These are phyloP conservation scores for Suillus subaureus DNA, from an alignment of 768 basidiomycete genomes.

Conservation along the genomic window DNA sequence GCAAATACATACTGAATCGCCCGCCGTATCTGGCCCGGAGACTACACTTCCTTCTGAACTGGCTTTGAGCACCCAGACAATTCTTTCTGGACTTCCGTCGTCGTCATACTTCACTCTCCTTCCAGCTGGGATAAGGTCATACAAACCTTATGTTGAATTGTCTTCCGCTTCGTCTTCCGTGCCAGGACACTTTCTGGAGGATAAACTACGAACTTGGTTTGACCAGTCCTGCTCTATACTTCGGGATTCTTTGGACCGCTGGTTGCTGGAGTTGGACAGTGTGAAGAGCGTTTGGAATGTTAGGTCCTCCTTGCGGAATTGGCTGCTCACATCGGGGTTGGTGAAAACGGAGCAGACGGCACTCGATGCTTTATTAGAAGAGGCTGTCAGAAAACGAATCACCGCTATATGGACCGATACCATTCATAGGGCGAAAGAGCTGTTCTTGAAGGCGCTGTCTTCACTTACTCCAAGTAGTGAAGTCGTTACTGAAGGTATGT, in stretches of 20 bases:
- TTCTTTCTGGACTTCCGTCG: conserved; percentile 77
- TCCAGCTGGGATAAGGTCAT: conserved; percentile 67
- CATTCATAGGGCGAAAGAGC: conserved; percentile 46
- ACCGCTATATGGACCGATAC: conserved; percentile 58
- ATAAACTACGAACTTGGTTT: conserved; percentile 68
- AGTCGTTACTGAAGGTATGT: neutral
- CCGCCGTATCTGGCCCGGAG: conserved; percentile 21
- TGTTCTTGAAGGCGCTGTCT: conserved; percentile 47
- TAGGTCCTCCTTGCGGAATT: conserved; percentile 52
- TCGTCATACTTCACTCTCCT: conserved; percentile 82
- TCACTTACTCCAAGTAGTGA: conserved; percentile 9
- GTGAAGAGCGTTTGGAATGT: conserved; percentile 75
- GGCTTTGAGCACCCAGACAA: conserved; percentile 62
- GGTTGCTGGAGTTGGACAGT: conserved; percentile 60
- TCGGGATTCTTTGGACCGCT: conserved; percentile 46
- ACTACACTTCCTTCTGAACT: conserved; percentile 50
- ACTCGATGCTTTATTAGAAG: conserved; percentile 52
- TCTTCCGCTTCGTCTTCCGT: conserved; percentile 58
- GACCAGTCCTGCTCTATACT: conserved; percentile 49
- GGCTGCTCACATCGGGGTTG: conserved; percentile 47
- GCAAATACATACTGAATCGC: conserved; percentile 59
- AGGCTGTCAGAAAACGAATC: conserved; percentile 55
- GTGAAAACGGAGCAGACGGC: conserved; percentile 46
- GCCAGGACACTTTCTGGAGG: conserved; percentile 42
- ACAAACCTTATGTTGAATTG: conserved; percentile 85